Evolutionary conservation across 139 green algal genomes (phyloP), one percentile per base, ranked within the genome.

Genomic region (Tetradesmus lagerheimii): DNA sequence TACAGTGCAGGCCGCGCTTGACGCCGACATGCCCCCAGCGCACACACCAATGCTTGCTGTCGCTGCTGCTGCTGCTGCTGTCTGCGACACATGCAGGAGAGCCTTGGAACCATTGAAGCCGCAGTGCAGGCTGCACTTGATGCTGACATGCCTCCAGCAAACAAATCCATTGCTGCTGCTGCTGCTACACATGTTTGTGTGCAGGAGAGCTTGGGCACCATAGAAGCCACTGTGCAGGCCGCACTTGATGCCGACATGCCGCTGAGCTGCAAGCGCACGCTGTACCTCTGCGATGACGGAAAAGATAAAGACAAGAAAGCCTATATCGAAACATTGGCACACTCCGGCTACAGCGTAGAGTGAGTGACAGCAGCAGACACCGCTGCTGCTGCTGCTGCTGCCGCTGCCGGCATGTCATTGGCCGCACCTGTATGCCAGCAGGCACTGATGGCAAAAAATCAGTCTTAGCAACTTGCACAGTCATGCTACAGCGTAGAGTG

Each of bases 261-360:
- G 1, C 64, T 66, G 0, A 45, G 84, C 37, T 64, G 62, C n/a
- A 80, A 50, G 43, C 25, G 84, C 14, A 78, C 50, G 1, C 27
- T 88, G 18, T 91, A 91, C 41, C 88, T 91, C 15, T 91, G 88
- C 34, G 89, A 92, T n/a, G 83, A 89, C 50, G 89, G 89, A 34
- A 77, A 77, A 20, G 57, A 87, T 25, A 35, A 39, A 6, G 50
- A 50, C 31, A 87, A 87, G 23, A 77, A 87, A n/a, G 41, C 23
- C 1, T 84, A 37, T 50, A 87, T 75, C 14, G 29, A 43, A 5
- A 87, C n/a, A 3, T 50, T 87, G 81, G 81, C 37, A 39, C 45
- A 81, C 15, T 39, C 35, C 12, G 34, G 74, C 35, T 39, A 39
- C 74, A 81, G 74, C 74, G 14, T 45, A 81, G 74, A 47, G 74